Conservation (phyloP, 2,329 filamentous ascomycete species). For the Septoria petroselini region DNA sequence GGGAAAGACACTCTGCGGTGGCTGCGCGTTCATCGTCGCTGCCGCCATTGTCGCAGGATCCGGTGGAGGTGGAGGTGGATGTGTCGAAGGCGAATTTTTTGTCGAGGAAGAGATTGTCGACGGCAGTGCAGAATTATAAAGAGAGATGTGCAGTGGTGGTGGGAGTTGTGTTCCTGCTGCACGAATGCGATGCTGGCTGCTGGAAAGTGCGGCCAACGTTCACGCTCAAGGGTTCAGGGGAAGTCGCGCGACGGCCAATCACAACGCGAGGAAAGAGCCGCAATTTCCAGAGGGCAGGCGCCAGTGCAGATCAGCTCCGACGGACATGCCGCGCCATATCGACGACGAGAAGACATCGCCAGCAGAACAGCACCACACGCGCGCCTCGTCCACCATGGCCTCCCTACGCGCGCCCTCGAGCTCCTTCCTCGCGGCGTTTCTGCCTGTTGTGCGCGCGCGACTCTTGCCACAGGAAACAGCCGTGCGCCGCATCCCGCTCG, state of each 20-base stretch:
- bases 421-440: conserved; percentile 50
- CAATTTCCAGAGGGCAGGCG: conserved; percentile 13
- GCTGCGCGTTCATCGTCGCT: conserved; percentile 51
- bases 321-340: too few relatives aligned
- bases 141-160: conserved; percentile 15
- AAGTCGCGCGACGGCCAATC: conserved; percentile 20
- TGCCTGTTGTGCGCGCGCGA: conserved; percentile 50
- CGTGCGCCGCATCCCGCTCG: conserved; percentile 44
- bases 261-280: conserved; percentile 14
- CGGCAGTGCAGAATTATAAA: conserved; percentile 6
- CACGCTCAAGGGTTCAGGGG: conserved; percentile 25
- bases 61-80: conserved; percentile 7
- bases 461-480: conserved; percentile 46
- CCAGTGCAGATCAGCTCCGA: conserved; percentile 10
- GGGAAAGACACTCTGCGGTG: conserved; percentile 65
- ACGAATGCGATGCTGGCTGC: too few relatives aligned
- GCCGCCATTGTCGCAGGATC: conserved; percentile 22
- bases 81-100: background rate
- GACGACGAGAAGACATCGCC: background rate
- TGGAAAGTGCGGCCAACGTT: conserved; percentile 20
- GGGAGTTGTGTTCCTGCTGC: conserved; percentile 11
- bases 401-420: conserved; percentile 40
- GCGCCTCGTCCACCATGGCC: conserved; percentile 36
- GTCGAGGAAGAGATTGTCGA: too few relatives aligned
- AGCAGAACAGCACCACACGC: conserved; percentile 5